These are phyloP conservation scores for Rhodotorula glutinis DNA, from an alignment of 1,284 basidiomycete species.

Conservation along the genomic window DNA sequence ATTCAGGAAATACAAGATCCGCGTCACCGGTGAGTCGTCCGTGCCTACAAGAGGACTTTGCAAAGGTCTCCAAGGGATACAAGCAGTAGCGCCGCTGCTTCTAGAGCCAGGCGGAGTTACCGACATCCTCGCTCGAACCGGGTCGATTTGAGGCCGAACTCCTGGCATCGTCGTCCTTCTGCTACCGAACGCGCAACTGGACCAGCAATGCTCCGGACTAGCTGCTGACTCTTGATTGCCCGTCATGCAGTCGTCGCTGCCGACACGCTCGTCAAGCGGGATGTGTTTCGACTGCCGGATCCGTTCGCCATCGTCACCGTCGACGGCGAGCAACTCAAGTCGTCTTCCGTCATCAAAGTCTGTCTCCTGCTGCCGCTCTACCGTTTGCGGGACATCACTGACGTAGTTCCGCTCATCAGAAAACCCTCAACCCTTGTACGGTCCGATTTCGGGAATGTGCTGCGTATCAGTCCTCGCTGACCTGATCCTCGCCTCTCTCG, in stretches of 20 bases:
- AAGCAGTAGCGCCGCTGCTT: background rate
- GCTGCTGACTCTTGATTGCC: background rate
- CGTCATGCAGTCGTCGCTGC: constrained; percentile 71
- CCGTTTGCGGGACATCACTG: background rate
- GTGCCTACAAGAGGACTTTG: no score
- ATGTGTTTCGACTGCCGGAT: constrained; percentile 86
- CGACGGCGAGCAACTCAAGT: constrained; percentile 89
- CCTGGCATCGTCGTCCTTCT: no score
- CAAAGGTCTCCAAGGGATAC: background rate
- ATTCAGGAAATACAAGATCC: constrained; percentile 20
- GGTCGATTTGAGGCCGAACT: no score
- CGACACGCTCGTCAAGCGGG: constrained; percentile 81
- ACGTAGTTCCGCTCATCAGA: constrained; percentile 43
- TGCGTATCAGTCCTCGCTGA: background rate
- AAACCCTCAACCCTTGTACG: constrained; percentile 73
- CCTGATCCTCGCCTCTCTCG: background rate
- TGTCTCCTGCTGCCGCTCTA: constrained; percentile 10
- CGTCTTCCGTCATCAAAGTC: constrained; percentile 77
- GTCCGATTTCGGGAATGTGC: background rate
- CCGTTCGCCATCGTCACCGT: constrained; percentile 94
- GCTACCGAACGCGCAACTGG: no score
- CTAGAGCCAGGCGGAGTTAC: no score
- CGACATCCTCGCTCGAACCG: no score
- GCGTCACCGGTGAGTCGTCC: constrained; percentile 28
- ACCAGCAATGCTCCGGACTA: no score